Percentiles rank a stretch among this genome's conserved stretches.
These are phyloP conservation scores for Claviceps arundinis DNA, from an alignment of 2,329 filamentous ascomycete genomes.

Conservation along the genomic window DNA sequence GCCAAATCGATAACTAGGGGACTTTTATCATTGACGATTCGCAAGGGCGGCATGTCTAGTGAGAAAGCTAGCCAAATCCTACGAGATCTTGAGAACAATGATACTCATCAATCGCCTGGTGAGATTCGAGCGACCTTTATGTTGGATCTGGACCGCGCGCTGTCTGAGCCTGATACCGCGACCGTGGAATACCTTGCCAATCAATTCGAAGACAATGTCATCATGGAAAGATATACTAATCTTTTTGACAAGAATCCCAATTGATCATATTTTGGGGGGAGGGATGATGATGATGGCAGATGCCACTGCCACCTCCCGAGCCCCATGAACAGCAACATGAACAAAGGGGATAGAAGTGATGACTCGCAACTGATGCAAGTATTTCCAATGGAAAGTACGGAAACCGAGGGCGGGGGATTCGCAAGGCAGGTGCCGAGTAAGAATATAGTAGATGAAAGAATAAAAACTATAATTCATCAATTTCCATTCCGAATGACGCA, in stretches of 20 bases:
- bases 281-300: not conserved
- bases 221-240: conserved; percentile 20
- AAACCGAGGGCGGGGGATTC: no score
- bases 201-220: conserved; percentile 19
- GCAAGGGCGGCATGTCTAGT: conserved; percentile 15
- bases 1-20: conserved; percentile 17
- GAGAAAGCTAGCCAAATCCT: conserved; percentile 19
- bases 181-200: conserved; percentile 20
- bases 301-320: not conserved
- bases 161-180: conserved; percentile 20
- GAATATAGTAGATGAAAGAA: no score
- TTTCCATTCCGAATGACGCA: no score
- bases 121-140: conserved; percentile 23
- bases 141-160: conserved; percentile 22
- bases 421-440: no score
- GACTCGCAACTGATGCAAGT: no score
- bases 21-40: conserved; percentile 19
- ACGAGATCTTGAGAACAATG: conserved; percentile 15
- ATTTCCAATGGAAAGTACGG: no score
- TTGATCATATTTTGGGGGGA: not conserved
- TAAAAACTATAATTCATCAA: no score
- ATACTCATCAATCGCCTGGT: conserved; percentile 9
- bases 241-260: conserved; percentile 5
- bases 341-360: no score
- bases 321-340: no score